Evolutionary conservation across 2,329 filamentous ascomycete genomes (phyloP).

Genomic region (Lachnellula hyalina): DNA sequence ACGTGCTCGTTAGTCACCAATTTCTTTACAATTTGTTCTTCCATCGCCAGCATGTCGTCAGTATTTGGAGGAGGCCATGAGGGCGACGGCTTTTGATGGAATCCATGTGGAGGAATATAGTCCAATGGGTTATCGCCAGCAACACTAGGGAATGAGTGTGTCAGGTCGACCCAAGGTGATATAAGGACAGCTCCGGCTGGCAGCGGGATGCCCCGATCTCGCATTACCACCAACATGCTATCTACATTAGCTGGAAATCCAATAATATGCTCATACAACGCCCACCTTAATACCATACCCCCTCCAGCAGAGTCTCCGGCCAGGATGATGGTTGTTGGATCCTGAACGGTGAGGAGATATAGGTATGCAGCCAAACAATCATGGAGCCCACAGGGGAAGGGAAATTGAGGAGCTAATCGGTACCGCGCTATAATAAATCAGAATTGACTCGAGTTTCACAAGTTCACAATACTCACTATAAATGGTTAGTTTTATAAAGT

Average conservation of each 20-base stretch:
- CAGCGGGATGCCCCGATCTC: constrained; percentile 76
- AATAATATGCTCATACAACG: constrained; percentile 1
- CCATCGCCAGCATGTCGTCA: constrained; percentile 57
- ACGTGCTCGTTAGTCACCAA: constrained; percentile 40
- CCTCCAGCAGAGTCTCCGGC: constrained; percentile 92
- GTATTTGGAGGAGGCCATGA: constrained; percentile 91
- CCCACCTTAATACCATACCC: constrained; percentile 71
- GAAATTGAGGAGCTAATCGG: constrained; percentile 85
- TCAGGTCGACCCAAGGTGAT: constrained; percentile 93
- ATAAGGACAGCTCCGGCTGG: constrained; percentile 88
- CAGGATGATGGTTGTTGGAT: constrained; percentile 76
- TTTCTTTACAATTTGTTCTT: constrained; percentile 43
- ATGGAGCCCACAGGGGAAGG: constrained; percentile 87
- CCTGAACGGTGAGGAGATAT: constrained; percentile 69
- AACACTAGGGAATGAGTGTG: constrained; percentile 93
- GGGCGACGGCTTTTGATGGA: constrained; percentile 81
- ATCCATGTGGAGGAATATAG: constrained; percentile 83
- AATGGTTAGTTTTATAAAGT: constrained; percentile 5
- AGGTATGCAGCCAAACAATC: constrained; percentile 89
- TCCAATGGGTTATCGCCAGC: constrained; percentile 66
- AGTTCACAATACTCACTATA: constrained; percentile 18
- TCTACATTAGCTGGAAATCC: not conserved
- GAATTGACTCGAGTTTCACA: not conserved
- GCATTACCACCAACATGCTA: constrained; percentile 67
- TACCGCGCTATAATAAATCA: constrained; percentile 54